Base-by-base conservation (phyloP, 768 basidiomycete genomes). In the Lanmaoa rubissima region DNA sequence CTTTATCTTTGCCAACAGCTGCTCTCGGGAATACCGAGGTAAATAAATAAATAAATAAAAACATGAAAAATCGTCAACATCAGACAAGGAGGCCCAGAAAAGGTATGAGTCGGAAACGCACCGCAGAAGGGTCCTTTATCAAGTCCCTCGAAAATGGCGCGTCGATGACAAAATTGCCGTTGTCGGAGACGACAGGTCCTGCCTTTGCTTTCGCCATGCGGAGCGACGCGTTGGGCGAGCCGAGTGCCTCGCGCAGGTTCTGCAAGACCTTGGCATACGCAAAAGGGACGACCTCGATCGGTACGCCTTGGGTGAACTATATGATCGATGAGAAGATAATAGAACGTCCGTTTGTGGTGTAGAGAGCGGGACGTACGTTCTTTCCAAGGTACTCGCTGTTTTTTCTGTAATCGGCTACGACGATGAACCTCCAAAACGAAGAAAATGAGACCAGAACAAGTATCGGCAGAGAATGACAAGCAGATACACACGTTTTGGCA, bases 331-430 rank as follows among this genome's bases (percentile, higher is more conserved):
- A 16, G 28, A 28, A 28, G 6, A 28, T 13, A 2, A 2, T 24
- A 24, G 21, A 24, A 24, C 21, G 21, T 1, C 21, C 5, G 3
- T 19, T 0, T 5, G 19, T 4, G 4, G 13, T 1, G 2, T 45
- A 35, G 38, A 46, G 48, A 41, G 31, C 2, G 5, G 3, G 28
- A 80, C 90, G 60, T 68, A 95, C 94, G 67, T 82, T 88, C 32
- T 88, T 88, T 5, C 94, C 92, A 17, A 98, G 79, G 44, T 82
- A 79, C 54, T 85, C 75, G 8, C 88, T 88, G 63, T 99, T 94
- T 77, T 99, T 99, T 58, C 97, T 84, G 74, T 91, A 92, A 73
- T 99, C 97, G 51, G 97, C 97, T 40, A 99, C 96, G 39, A 98
- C 79, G 69, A 98, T 78, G 75, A 94, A 66, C 31, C 65, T 66